phyloP scores from a whole-genome alignment of 2,329 filamentous ascomycete species.

The Aspergillus novofumigatus region DNA sequence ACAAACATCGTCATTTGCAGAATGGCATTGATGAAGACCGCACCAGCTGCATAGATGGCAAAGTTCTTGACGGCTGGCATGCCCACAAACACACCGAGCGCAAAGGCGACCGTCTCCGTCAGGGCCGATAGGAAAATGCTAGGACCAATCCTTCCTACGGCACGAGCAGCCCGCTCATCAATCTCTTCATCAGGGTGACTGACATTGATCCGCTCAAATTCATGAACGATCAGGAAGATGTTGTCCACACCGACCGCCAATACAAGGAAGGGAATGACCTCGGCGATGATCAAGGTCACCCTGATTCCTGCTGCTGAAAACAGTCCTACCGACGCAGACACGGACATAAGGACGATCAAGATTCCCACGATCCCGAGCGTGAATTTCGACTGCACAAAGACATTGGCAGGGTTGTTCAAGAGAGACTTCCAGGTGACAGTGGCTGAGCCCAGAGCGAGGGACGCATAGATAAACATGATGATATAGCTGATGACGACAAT shows the following conservation, averaged over 20 bases:
- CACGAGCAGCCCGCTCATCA: slow-evolving; percentile 77
- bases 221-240: slow-evolving; percentile 97
- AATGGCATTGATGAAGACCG: slow-evolving; percentile 95
- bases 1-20: slow-evolving; percentile 97
- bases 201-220: slow-evolving; percentile 91
- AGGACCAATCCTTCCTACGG: slow-evolving; percentile 92
- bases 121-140: slow-evolving; percentile 94
- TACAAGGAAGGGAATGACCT: slow-evolving; percentile 97
- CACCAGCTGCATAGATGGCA: slow-evolving; percentile 90
- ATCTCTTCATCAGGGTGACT: slow-evolving; percentile 87
- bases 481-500: slow-evolving; percentile 96
- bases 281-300: slow-evolving; percentile 94
- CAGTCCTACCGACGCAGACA: slow-evolving; percentile 87
- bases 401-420: slow-evolving; percentile 74
- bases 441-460: slow-evolving; percentile 83
- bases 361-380: slow-evolving; percentile 93
- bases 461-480: slow-evolving; percentile 98
- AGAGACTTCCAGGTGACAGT: slow-evolving; percentile 73
- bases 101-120: slow-evolving; percentile 91
- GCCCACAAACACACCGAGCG: slow-evolving; percentile 85
- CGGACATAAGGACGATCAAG: slow-evolving; percentile 93
- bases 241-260: slow-evolving; percentile 97
- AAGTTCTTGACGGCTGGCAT: slow-evolving; percentile 99
- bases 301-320: slow-evolving; percentile 91
- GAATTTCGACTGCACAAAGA: slow-evolving; percentile 94